phyloP scores from a whole-genome alignment of 352 stramenopile genomes.

The Plasmopara viticola region DNA sequence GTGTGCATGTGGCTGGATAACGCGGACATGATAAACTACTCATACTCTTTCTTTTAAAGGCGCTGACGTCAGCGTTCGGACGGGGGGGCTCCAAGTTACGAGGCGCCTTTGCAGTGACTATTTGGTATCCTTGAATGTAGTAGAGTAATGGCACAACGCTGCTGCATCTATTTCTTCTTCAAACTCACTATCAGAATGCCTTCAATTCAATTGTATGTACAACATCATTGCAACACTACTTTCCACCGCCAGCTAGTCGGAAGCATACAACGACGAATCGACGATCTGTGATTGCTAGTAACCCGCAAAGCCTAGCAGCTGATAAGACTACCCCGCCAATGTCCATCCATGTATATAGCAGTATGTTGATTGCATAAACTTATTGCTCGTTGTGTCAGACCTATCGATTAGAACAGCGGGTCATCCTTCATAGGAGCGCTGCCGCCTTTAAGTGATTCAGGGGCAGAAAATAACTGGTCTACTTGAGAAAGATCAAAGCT shows the following conservation, averaged over 20 bases:
- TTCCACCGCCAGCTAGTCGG: no score
- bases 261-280: no score
- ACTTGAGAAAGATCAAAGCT: conserved; percentile 43
- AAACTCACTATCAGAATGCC: no score
- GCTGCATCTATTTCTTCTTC: conserved; percentile 27
- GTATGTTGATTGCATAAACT: background rate
- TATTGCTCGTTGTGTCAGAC: background rate
- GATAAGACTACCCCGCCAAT: background rate
- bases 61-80: conserved; percentile 41
- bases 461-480: conserved; percentile 59
- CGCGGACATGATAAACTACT: conserved; percentile 54
- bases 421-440: conserved; percentile 78
- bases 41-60: conserved; percentile 41
- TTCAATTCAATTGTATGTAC: no score
- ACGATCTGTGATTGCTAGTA: no score
- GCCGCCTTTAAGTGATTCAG: conserved; percentile 68
- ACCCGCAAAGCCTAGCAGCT: no score
- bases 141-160: conserved; percentile 61
- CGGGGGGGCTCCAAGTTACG: conserved; percentile 2
- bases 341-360: background rate
- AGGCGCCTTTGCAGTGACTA: conserved; percentile 10
- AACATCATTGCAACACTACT: no score
- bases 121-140: background rate
- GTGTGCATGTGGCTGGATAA: background rate
- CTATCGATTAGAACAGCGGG: conserved; percentile 53